Percentiles rank a stretch among this genome's conserved stretches.
These are phyloP conservation scores for Houttuynia cordata DNA, from an alignment of 164 flowering plant species.

Conservation along the genomic window DNA sequence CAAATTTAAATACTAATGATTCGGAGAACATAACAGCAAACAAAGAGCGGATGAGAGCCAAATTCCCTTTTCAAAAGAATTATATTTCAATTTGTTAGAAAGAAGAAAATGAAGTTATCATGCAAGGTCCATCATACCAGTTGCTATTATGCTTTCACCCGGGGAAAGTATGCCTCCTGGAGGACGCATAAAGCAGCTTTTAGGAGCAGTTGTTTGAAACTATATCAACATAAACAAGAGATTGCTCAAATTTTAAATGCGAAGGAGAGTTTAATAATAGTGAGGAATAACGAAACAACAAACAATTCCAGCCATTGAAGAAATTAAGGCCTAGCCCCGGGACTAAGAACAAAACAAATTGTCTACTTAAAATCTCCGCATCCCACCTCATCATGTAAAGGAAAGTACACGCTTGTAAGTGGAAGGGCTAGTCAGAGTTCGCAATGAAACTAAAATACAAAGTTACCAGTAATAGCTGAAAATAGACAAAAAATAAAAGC, in stretches of 20 bases:
- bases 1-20: slow-evolving; percentile 73
- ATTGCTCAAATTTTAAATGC: not conserved
- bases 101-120: not conserved
- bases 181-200: slow-evolving; percentile 96
- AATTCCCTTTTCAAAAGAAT: not conserved
- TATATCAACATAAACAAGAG: slow-evolving; percentile 6
- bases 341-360: no score
- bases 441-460: no score
- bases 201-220: slow-evolving; percentile 98
- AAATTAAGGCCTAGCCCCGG: not conserved
- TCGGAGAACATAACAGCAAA: not conserved
- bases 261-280: not conserved
- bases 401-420: not conserved
- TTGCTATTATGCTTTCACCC: slow-evolving; percentile 77
- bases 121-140: slow-evolving; percentile 34
- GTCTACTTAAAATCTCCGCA: not conserved
- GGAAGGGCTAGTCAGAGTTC: not conserved
- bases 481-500: not conserved
- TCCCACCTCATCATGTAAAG: not conserved
- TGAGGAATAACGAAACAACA: not conserved
- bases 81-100: not conserved
- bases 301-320: not conserved
- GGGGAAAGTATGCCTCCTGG: slow-evolving; percentile 92
- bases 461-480: not conserved
- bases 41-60: not conserved